Conservation (phyloP, 345 rosid genomes). For the Bruguiera sexangula region DNA sequence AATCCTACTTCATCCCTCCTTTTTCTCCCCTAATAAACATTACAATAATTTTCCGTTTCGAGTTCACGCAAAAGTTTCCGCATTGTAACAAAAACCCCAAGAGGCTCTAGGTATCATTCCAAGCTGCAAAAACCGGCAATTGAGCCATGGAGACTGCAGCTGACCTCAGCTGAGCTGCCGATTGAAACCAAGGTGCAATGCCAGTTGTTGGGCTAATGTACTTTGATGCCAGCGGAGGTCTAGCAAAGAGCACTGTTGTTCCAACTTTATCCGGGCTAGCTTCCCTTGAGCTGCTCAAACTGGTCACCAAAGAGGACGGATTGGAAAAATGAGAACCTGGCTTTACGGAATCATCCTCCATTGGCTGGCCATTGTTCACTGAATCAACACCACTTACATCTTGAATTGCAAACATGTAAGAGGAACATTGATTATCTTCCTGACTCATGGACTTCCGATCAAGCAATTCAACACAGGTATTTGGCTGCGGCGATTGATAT, state of each 20-base stretch:
- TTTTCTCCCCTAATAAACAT: background rate
- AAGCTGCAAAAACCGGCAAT: constrained; percentile 67
- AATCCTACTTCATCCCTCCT: constrained; percentile 5
- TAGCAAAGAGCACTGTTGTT: constrained; percentile 38
- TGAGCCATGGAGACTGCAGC: constrained; percentile 49
- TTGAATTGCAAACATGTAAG: constrained; percentile 37
- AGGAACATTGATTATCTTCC: constrained; percentile 23
- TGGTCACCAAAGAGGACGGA: constrained; percentile 59
- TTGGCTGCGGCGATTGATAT: constrained; percentile 33
- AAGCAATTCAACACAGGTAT: constrained; percentile 25
- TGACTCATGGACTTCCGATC: constrained; percentile 28
- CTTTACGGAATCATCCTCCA: constrained; percentile 33
- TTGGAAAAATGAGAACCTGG: constrained; percentile 42
- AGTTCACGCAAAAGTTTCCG: constrained; percentile 11
- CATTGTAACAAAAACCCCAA: too few species aligned
- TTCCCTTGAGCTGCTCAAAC: constrained; percentile 67
- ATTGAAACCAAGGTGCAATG: constrained; percentile 48
- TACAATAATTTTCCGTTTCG: background rate
- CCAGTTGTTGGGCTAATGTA: constrained; percentile 32
- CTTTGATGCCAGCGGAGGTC: constrained; percentile 56
- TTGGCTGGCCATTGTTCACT: constrained; percentile 30
- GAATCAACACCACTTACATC: constrained; percentile 45
- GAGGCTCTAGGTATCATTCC: constrained; percentile 52
- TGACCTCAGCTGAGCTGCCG: constrained; percentile 39
- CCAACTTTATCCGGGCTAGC: constrained; percentile 56